Conservation (phyloP, 2,329 filamentous ascomycete genomes). For the Fonsecaea monophora region DNA sequence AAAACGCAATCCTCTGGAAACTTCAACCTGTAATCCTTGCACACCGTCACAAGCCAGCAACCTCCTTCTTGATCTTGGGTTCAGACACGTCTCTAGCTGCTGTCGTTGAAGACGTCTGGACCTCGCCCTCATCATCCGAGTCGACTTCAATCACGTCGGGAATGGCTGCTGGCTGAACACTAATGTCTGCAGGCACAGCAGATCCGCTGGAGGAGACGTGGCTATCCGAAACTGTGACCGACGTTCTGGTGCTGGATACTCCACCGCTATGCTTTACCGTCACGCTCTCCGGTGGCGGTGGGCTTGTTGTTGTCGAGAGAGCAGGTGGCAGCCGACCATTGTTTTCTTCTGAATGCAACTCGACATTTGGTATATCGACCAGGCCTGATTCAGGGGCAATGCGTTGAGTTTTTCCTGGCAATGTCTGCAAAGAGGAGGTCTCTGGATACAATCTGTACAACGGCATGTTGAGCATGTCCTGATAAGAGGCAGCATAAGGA, state of each 20-base stretch:
- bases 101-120: neutral
- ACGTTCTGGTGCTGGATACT: neutral
- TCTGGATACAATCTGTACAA: slow-evolving; percentile 20
- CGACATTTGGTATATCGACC: neutral
- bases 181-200: neutral
- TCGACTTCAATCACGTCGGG: slow-evolving; percentile 3
- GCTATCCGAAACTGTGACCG: neutral
- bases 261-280: neutral
- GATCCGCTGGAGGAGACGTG: neutral
- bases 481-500: slow-evolving; percentile 29
- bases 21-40: neutral
- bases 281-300: neutral
- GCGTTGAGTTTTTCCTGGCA: slow-evolving; percentile 2
- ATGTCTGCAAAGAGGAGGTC: slow-evolving; percentile 2
- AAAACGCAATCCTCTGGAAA: neutral
- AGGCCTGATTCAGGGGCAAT: neutral
- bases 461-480: slow-evolving; percentile 34
- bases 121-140: slow-evolving; percentile 17
- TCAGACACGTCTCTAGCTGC: neutral
- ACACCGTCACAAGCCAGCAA: neutral
- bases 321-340: neutral
- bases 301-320: neutral
- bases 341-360: neutral
- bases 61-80: slow-evolving; percentile 13
- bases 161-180: neutral